Evolutionary conservation across 2,329 filamentous ascomycete genomes (phyloP).

Genomic region (Nothopassalora personata): DNA sequence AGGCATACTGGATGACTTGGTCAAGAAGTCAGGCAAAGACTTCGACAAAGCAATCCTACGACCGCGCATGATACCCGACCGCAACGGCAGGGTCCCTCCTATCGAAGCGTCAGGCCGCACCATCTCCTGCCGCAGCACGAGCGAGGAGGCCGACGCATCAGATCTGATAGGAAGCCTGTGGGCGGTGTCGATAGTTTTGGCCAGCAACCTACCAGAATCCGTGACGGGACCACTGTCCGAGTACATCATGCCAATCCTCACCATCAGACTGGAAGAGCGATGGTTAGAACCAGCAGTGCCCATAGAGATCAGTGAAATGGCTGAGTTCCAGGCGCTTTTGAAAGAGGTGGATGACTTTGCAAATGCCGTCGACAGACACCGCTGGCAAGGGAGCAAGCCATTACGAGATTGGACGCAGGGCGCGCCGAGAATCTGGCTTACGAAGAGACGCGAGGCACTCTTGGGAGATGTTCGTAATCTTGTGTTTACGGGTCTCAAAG

Average conservation of each 20-base stretch:
- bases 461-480: conserved; percentile 68
- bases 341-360: conserved; percentile 61
- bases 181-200: conserved; percentile 47
- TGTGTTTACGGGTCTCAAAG: conserved; percentile 61
- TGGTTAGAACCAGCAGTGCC: conserved; percentile 78
- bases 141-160: conserved; percentile 11
- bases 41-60: conserved; percentile 27
- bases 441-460: conserved; percentile 72
- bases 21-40: conserved; percentile 26
- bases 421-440: conserved; percentile 78
- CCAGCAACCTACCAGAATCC: conserved; percentile 44
- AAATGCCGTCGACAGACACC: conserved; percentile 53
- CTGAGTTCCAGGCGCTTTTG: conserved; percentile 66
- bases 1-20: conserved; percentile 23
- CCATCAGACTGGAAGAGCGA: conserved; percentile 60
- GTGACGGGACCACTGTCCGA: conserved; percentile 55
- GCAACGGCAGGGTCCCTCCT: conserved; percentile 14
- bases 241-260: conserved; percentile 64
- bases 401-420: conserved; percentile 75
- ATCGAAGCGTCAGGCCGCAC: conserved; percentile 20
- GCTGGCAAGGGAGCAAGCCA: conserved; percentile 57
- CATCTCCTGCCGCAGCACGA: conserved; percentile 23
- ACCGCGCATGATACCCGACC: conserved; percentile 23
- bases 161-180: conserved; percentile 41
- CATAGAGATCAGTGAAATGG: conserved; percentile 64